A percentile compares a stretch with the other conserved stretches of the same genome.
Evolutionary conservation across 225 moss, liverwort and hornwort genomes (phyloP).

Genomic region (Marchantia polymorpha): DNA sequence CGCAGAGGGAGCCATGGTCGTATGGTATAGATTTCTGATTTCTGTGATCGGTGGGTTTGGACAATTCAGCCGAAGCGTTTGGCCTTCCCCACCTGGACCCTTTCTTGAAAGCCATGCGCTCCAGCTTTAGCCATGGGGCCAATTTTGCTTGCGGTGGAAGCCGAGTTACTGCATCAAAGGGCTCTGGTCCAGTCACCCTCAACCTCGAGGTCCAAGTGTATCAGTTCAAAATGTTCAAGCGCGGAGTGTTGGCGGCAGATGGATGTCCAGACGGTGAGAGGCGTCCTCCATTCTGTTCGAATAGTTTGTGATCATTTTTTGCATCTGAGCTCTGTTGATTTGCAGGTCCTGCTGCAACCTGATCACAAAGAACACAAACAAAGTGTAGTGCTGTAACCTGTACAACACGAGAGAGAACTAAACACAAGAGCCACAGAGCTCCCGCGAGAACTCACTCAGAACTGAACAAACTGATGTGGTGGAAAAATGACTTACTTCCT

Average conservation of each 20-base stretch:
- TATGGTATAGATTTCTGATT: background rate
- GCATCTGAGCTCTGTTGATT: too few relatives aligned
- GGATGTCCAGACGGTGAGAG: background rate
- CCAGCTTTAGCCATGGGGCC: constrained; percentile 34
- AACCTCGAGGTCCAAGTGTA: constrained; percentile 35
- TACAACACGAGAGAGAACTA: too few relatives aligned
- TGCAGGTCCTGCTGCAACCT: too few relatives aligned
- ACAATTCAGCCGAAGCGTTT: constrained; percentile 30
- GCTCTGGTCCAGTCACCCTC: background rate
- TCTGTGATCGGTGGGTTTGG: background rate
- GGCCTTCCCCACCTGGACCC: constrained; percentile 39
- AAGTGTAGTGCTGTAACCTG: too few relatives aligned
- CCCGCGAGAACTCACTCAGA: too few relatives aligned
- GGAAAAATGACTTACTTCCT: too few relatives aligned
- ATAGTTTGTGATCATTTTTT: too few relatives aligned
- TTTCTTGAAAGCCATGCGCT: constrained; percentile 28
- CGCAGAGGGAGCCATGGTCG: too few relatives aligned
- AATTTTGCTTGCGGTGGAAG: constrained; percentile 42
- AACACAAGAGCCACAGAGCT: too few relatives aligned
- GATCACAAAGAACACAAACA: too few relatives aligned
- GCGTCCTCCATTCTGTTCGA: background rate
- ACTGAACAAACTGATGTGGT: too few relatives aligned
- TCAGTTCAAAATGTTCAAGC: constrained; percentile 40
- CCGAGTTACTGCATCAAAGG: background rate
- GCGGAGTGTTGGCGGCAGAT: constrained; percentile 21